Base-by-base conservation (phyloP, 2,329 filamentous ascomycete species). In the Epicoccum sorghinum region DNA sequence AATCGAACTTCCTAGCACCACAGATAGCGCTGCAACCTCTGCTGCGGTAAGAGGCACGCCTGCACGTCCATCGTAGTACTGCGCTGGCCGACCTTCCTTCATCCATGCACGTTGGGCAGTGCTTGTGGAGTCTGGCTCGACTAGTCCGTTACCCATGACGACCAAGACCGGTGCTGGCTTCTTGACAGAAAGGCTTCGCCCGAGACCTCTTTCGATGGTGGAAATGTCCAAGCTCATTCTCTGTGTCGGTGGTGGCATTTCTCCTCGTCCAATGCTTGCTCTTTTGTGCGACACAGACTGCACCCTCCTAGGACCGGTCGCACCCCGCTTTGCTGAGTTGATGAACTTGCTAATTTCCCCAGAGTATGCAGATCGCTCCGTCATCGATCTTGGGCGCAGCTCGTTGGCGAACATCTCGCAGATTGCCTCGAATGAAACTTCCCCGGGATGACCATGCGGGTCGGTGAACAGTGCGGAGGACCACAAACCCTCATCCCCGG, bases 401-500 rank as follows among this genome's bases (percentile, higher is more conserved):
- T 66, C 63, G 18, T 61, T 58, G 24, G 67, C 66, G 46, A 72
- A 71, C 10, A 55, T 59, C 13, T 69, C 60, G 57, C 68, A 66
- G 10, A 74, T 41, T 25, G 47, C 41, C 24, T 69, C 64, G 18
- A 73, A 60, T 24, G 61, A 44, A 23, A 69, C 12, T n/a, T 67
- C 61, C 42, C 66, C 65, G 27, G 60, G 59, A 36, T 63, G 56
- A 18, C 49, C 60, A 50, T 67, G 63, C 25, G 65, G 49, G 22
- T 49, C 41, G 47, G 62, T 46, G 59, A 72, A 67, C 41, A 74
- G 38, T 35, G 64, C 46, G 13, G 68, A 70, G 14, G 62, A 61
- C 42, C 65, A 63, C 10, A 71, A 10, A 3, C 60, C 64, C 40
- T 74, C 69, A 49, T 74, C 70, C 14, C 67, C 71, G 37, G 69